phyloP scores from a whole-genome alignment of 371 early-diverging fungal genomes.

The Apophysomyces elegans region DNA sequence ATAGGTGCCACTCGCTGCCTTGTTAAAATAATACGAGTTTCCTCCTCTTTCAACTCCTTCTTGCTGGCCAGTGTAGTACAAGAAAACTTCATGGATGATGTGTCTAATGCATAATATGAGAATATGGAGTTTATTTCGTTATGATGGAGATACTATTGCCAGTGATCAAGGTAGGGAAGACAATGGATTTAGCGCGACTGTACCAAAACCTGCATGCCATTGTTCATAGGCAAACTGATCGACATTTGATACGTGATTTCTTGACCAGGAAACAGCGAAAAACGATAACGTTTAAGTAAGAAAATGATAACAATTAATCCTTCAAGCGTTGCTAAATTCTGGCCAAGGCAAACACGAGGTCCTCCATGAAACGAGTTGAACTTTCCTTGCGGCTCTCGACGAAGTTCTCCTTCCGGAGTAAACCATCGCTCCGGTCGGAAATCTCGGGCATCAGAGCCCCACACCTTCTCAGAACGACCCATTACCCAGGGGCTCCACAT shows the following conservation, averaged over 20 bases:
- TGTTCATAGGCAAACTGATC: constrained; percentile 53
- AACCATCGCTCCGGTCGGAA: constrained; percentile 73
- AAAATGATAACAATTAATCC: constrained; percentile 39
- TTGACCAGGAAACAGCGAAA: constrained; percentile 45
- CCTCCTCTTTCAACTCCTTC: no score
- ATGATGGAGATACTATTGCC: no score
- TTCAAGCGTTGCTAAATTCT: constrained; percentile 52
- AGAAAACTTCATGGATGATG: no score
- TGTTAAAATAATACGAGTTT: no score
- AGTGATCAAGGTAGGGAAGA: not conserved
- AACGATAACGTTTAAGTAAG: constrained; percentile 44
- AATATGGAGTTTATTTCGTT: no score
- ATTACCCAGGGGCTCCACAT: constrained; percentile 56
- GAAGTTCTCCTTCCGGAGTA: constrained; percentile 38
- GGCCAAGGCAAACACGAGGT: constrained; percentile 69
- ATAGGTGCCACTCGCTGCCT: no score
- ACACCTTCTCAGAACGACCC: constrained; percentile 59
- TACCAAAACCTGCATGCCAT: constrained; percentile 46
- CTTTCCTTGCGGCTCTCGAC: constrained; percentile 43
- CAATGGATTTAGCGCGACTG: not conserved
- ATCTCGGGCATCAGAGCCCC: constrained; percentile 63
- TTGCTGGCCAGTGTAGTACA: no score
- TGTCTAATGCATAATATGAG: no score
- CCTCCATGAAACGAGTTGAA: constrained; percentile 70
- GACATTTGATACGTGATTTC: constrained; percentile 36